Conservation (phyloP, 495 filamentous ascomycete species). For the Aspergillus panamensis region DNA sequence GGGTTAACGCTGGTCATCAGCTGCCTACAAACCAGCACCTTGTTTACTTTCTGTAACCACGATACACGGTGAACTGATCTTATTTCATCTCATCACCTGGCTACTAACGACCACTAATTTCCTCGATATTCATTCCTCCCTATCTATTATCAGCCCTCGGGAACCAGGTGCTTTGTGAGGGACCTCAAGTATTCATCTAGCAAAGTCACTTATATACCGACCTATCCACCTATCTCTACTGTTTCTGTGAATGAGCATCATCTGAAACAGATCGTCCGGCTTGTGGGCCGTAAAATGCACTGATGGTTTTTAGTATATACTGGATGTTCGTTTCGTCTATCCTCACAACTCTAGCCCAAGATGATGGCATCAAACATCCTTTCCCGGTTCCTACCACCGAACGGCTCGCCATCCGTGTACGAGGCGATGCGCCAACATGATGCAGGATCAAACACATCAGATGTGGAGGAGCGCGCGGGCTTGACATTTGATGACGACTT, state of each 20-base stretch:
- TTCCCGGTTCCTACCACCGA: constrained; percentile 65
- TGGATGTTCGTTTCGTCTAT: constrained; percentile 15
- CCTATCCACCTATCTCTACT: neutral
- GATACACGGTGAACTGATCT: neutral
- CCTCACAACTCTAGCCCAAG: constrained; percentile 18
- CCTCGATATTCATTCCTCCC: neutral
- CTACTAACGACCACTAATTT: neutral
- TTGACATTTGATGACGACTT: constrained; percentile 65
- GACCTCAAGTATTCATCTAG: too few species aligned
- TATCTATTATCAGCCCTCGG: neutral
- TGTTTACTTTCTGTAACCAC: neutral
- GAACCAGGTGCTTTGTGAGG: too few species aligned
- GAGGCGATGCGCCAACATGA: constrained; percentile 64
- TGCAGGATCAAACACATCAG: constrained; percentile 53
- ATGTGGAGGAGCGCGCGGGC: constrained; percentile 66
- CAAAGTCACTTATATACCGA: neutral
- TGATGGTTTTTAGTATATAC: constrained; percentile 15
- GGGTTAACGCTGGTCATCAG: constrained; percentile 19
- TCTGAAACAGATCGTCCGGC: constrained; percentile 12
- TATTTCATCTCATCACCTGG: neutral
- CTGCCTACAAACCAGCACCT: neutral
- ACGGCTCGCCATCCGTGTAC: constrained; percentile 66
- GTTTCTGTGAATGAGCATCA: constrained; percentile 20
- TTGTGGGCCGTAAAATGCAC: constrained; percentile 21
- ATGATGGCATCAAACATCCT: constrained; percentile 79